Evolutionary conservation across 2,329 filamentous ascomycete genomes (phyloP).

Genomic region (Ceratocystis cacaofunesta): DNA sequence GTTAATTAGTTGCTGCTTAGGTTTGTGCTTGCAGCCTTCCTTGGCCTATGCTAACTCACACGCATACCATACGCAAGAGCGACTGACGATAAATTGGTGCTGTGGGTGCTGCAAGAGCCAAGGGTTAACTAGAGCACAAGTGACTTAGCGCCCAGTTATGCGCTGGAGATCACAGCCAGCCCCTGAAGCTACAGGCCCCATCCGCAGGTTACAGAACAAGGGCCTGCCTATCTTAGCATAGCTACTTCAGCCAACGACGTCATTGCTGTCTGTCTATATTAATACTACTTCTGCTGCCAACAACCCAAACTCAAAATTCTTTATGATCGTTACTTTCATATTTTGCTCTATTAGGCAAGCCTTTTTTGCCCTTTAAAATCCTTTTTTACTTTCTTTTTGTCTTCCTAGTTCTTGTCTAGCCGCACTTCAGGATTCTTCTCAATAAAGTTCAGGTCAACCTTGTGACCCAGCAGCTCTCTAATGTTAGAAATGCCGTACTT

Average conservation of each 20-base stretch:
- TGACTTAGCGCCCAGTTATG: too few species aligned
- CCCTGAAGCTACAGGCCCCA: too few species aligned
- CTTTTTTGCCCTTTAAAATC: background rate
- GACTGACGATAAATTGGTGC: background rate
- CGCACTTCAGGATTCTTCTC: conserved; percentile 81
- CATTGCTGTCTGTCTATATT: background rate
- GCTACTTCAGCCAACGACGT: background rate
- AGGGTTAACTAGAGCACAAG: too few species aligned
- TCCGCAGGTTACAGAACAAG: too few species aligned
- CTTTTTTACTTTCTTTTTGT: conserved; percentile 10
- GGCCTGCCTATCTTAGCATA: too few species aligned
- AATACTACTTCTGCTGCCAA: background rate
- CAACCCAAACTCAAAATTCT: background rate
- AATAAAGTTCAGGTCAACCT: conserved; percentile 87
- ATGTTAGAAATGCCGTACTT: conserved; percentile 86
- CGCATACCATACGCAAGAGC: too few species aligned
- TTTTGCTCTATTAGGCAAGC: background rate
- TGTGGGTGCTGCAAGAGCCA: background rate
- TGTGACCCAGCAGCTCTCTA: conserved; percentile 81
- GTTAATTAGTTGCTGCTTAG: too few species aligned
- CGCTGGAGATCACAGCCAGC: too few species aligned
- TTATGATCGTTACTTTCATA: background rate
- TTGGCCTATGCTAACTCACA: too few species aligned
- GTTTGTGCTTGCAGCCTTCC: too few species aligned
- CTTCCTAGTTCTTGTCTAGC: conserved; percentile 61